These are phyloP conservation scores for Cladosporium phlei DNA, from an alignment of 2,329 filamentous ascomycete species.

Conservation along the genomic window DNA sequence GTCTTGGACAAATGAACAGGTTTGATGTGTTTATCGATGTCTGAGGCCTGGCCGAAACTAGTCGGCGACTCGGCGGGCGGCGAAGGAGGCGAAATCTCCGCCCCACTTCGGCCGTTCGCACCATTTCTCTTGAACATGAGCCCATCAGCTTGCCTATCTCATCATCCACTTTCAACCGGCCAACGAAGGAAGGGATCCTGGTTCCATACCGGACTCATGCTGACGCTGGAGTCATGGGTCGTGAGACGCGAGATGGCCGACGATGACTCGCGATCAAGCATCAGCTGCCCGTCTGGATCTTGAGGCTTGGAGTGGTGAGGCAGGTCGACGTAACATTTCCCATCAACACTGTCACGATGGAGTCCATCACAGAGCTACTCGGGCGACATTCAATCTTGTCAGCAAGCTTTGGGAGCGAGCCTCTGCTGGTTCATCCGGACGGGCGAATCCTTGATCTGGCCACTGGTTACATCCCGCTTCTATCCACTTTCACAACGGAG, in stretches of 20 bases:
- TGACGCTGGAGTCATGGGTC: neutral
- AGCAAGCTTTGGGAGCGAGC: neutral
- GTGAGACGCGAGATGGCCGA: neutral
- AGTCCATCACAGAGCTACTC: neutral
- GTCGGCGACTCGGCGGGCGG: neutral
- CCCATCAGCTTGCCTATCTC: neutral
- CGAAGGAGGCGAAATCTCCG: neutral
- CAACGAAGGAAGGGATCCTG: neutral
- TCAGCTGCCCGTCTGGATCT: neutral
- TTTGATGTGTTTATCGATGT: neutral
- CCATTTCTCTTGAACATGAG: neutral
- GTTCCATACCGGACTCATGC: neutral
- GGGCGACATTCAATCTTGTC: neutral
- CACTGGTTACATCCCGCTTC: slow-evolving; percentile 9
- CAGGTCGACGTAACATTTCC: neutral
- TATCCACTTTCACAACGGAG: slow-evolving; percentile 9
- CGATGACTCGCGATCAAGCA: neutral
- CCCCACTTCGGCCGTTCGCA: slow-evolving; percentile 1
- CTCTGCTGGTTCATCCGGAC: slow-evolving; percentile 8
- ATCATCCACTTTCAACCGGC: neutral
- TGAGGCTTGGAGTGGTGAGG: neutral
- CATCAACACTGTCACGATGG: neutral
- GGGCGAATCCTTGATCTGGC: slow-evolving; percentile 2
- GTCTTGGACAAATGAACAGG: neutral
- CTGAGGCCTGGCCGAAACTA: neutral